Evolutionary conservation across 192 early-diverging fungal species (phyloP), one percentile per base, ranked within the genome.

Genomic region (Geranomyces variabilis): DNA sequence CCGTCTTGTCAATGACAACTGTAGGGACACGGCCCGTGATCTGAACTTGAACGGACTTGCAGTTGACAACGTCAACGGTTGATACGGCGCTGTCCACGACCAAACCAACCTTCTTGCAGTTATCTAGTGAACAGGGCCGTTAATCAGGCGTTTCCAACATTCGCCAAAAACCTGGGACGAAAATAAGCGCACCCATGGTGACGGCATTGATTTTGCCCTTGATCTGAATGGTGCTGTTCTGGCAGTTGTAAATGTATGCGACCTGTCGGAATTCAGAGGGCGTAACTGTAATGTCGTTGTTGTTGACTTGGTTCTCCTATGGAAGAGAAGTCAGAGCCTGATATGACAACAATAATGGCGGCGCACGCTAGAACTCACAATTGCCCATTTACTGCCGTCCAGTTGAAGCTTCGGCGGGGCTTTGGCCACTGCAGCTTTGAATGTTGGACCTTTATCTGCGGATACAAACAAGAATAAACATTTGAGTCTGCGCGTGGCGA

Each of bases 191-290:
- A 86, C 91, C 93, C 66, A 96, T 80, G 1, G 94, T 93, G 26
- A 99, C 83, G 19, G 94, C 90, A 69, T 95, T 96, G 49, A 96
- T 83, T 80, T 99, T 99, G 74, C 92, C 91, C 77, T 90, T 93
- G 75, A 99, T 82, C 67, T 90, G 89, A 34, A 99, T 88, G 4
- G 95, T 97, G 1, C 88, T 92, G 76, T 93, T 92, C 62, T 89
- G 86, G 84, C 96, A 97, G 80, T 94, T 94, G 81, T 87, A 97
- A 79, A 99, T 93, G 66, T 97, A 96, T 9, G 97, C 94, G 0
- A 89, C 90, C 64, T 98, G 94, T 69, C 87, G 90, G 58, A 95
- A 87, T 64, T 92, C 89, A 0, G 90, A 88, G 1, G 86, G 84
- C 60, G 95, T 93, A 69, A 99, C 85, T 10, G 92, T 80, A 22